A percentile compares a stretch with the other conserved stretches of the same genome.
These are phyloP conservation scores for Xylaria sp. DNA, from an alignment of 2,329 filamentous ascomycete genomes.

Conservation along the genomic window DNA sequence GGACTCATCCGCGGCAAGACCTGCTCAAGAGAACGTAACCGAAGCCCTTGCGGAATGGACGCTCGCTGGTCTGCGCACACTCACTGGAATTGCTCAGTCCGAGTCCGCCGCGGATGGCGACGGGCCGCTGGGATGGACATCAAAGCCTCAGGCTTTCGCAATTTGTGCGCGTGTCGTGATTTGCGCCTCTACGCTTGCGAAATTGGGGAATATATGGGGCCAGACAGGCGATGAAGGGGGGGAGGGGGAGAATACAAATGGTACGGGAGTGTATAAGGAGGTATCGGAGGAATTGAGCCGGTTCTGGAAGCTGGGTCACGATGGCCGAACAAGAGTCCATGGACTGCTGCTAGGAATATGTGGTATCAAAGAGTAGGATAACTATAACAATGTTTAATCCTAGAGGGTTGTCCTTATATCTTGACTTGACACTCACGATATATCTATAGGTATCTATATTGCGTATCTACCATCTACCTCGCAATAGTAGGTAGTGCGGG, in stretches of 20 bases:
- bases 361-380: slow-evolving; percentile 21
- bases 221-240: slow-evolving; percentile 4
- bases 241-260: neutral
- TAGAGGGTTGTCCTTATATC: too few relatives aligned
- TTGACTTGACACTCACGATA: too few relatives aligned
- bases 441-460: too few relatives aligned
- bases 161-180: slow-evolving; percentile 64
- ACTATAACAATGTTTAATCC: neutral
- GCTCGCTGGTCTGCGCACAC: slow-evolving; percentile 57
- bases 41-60: slow-evolving; percentile 60
- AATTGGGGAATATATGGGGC: neutral
- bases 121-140: slow-evolving; percentile 78
- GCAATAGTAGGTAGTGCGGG: slow-evolving; percentile 8
- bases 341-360: slow-evolving; percentile 47
- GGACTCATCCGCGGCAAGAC: neutral
- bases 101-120: slow-evolving; percentile 55
- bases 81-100: slow-evolving; percentile 51
- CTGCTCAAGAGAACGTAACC: slow-evolving; percentile 37
- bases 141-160: slow-evolving; percentile 74
- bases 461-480: too few relatives aligned
- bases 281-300: slow-evolving; percentile 39
- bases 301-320: slow-evolving; percentile 42
- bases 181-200: slow-evolving; percentile 52
- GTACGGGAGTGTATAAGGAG: slow-evolving; percentile 17
- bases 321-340: slow-evolving; percentile 38